Percentiles rank a stretch among this genome's conserved stretches.
These are phyloP conservation scores for Lactuca saligna DNA, from an alignment of 129 eudicot species.

Conservation along the genomic window DNA sequence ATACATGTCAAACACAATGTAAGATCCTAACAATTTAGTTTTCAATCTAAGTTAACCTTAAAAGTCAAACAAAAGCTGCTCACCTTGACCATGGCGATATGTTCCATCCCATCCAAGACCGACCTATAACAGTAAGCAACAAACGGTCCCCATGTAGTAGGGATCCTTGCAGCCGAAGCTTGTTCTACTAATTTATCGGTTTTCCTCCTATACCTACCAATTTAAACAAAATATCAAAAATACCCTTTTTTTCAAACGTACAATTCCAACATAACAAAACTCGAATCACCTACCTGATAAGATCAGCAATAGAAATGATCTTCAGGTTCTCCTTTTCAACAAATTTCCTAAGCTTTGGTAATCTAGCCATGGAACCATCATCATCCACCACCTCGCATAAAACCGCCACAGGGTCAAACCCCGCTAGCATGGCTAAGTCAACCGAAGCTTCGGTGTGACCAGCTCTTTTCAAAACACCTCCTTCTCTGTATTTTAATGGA, in stretches of 20 bases:
- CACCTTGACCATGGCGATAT: no score
- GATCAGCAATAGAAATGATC: constrained; percentile 67
- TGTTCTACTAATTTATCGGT: no score
- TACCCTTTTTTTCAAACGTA: not conserved
- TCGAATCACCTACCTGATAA: constrained; percentile 47
- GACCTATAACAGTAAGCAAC: no score
- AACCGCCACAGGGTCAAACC: constrained; percentile 62
- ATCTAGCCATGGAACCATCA: no score
- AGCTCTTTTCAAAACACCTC: constrained; percentile 73
- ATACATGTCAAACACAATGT: no score
- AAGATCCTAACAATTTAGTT: no score
- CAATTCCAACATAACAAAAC: not conserved
- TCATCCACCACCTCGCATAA: constrained; percentile 57
- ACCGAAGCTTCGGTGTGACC: constrained; percentile 86
- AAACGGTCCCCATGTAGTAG: no score
- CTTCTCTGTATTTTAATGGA: constrained; percentile 1
- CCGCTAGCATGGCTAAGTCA: constrained; percentile 67
- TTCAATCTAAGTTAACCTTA: no score
- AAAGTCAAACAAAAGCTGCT: constrained; percentile 10
- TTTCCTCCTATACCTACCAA: no score
- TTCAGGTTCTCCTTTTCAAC: constrained; percentile 53
- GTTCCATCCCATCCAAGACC: no score
- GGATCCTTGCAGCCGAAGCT: no score
- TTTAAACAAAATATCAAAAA: constrained; percentile 3
- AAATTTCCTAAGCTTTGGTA: constrained; percentile 46